phyloP scores from a whole-genome alignment of 495 filamentous ascomycete genomes.

The Aspergillus coremiiformis region DNA sequence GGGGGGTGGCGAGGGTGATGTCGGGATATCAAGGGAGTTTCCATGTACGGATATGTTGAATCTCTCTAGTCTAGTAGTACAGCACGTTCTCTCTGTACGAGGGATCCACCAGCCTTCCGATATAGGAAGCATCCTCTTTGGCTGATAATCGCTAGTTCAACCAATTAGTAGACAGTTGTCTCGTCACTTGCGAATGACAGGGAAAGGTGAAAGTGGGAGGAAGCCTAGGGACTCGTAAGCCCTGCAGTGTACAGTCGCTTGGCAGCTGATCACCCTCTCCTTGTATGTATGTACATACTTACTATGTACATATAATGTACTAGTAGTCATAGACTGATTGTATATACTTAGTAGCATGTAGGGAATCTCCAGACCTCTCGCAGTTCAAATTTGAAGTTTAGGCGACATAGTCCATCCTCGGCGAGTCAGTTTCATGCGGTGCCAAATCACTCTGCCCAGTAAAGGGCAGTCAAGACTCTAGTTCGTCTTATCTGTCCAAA shows the following conservation, averaged over 20 bases:
- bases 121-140: background rate
- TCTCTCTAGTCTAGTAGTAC: too few species aligned
- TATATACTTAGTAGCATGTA: too few species aligned
- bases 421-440: constrained; percentile 29
- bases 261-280: background rate
- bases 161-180: too few species aligned
- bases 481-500: too few species aligned
- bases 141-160: background rate
- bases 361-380: background rate
- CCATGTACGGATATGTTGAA: too few species aligned
- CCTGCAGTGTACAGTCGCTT: background rate
- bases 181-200: background rate
- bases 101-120: background rate
- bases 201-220: background rate
- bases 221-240: background rate
- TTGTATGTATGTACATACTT: background rate
- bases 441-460: background rate
- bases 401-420: constrained; percentile 20
- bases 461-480: too few species aligned
- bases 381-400: constrained; percentile 17
- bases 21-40: too few species aligned
- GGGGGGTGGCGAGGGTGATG: too few species aligned
- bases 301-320: too few species aligned
- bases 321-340: too few species aligned
- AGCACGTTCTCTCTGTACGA: background rate